A percentile compares a stretch with the other conserved stretches of the same genome.
These are phyloP conservation scores for Zymoseptoria crescenta DNA, from an alignment of 2,329 filamentous ascomycete genomes.

Conservation along the genomic window DNA sequence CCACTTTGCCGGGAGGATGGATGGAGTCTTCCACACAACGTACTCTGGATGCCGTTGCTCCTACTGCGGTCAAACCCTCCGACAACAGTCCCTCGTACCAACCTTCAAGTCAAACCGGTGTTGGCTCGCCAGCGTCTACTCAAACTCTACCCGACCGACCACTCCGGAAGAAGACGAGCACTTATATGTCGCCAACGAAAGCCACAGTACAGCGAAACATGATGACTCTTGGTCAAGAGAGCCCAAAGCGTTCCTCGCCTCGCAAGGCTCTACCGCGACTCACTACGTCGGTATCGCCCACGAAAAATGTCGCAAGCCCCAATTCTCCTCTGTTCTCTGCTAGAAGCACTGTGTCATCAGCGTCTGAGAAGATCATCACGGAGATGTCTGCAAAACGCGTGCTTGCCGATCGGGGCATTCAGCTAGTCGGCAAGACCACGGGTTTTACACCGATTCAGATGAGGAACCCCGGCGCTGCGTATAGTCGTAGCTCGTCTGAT, in stretches of 20 bases:
- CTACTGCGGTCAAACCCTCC: not conserved
- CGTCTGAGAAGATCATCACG: not conserved
- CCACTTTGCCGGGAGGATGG: conserved; percentile 24
- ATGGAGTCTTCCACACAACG: conserved; percentile 1
- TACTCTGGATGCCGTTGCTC: not conserved
- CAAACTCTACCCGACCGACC: not conserved
- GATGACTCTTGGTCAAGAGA: conserved; percentile 18
- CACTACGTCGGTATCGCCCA: conserved; percentile 6
- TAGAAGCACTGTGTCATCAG: not conserved
- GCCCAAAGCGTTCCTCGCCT: conserved; percentile 4
- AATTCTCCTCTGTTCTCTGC: not conserved
- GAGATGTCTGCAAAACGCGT: not conserved
- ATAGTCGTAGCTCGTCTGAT: not conserved
- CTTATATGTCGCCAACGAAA: conserved; percentile 27
- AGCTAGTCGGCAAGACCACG: not conserved
- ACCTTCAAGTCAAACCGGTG: not conserved
- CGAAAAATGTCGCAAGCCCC: conserved; percentile 2
- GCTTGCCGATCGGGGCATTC: not conserved
- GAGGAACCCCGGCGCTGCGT: not conserved
- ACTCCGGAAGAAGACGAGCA: conserved; percentile 22
- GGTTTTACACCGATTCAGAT: not conserved
- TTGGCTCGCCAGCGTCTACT: not conserved
- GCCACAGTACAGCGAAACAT: conserved; percentile 22
- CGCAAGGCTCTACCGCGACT: conserved; percentile 1
- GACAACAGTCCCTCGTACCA: not conserved